A percentile compares a stretch with the other conserved stretches of the same genome.
These are phyloP conservation scores for Candida corydali DNA, from an alignment of 805 yeast species.

Conservation along the genomic window DNA sequence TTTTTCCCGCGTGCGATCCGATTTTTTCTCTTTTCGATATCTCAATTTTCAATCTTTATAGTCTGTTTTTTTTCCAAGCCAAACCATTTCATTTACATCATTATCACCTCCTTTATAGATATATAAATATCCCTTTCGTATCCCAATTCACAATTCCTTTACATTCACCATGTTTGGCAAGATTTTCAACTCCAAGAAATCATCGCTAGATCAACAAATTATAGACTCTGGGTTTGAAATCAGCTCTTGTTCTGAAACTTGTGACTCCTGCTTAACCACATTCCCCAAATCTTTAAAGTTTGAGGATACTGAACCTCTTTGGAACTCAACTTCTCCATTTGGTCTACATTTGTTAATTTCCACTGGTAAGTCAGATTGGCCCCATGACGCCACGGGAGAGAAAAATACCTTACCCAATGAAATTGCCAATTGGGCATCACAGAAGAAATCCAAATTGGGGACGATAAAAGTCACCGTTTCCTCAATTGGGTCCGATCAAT, in stretches of 20 bases:
- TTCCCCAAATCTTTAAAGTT: slow-evolving; percentile 51
- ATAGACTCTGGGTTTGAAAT: slow-evolving; percentile 21
- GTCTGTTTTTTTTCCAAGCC: no score
- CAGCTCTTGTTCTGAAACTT: slow-evolving; percentile 49
- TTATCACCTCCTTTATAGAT: no score
- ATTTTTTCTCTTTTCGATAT: no score
- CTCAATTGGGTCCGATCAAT: slow-evolving; percentile 46
- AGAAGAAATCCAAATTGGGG: slow-evolving; percentile 17
- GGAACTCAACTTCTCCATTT: slow-evolving; percentile 68
- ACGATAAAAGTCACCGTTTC: slow-evolving; percentile 50
- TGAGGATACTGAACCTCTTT: slow-evolving; percentile 41
- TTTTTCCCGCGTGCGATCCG: no score
- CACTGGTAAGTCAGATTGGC: slow-evolving; percentile 85
- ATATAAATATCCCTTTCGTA: no score
- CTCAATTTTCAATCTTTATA: no score
- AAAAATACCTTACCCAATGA: slow-evolving; percentile 43
- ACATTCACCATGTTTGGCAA: slow-evolving; percentile 7
- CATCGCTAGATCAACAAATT: slow-evolving; percentile 3
- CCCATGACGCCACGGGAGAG: slow-evolving; percentile 58
- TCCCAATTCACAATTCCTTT: no score
- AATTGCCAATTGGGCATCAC: slow-evolving; percentile 35
- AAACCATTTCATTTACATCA: no score
- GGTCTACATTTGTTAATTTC: slow-evolving; percentile 75
- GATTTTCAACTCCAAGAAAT: slow-evolving; percentile 1
- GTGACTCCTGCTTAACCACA: slow-evolving; percentile 49